Percentiles rank a stretch among this genome's conserved stretches.
phyloP scores from a whole-genome alignment of 2,329 filamentous ascomycete species.

The Stachybotrys chartarum region DNA sequence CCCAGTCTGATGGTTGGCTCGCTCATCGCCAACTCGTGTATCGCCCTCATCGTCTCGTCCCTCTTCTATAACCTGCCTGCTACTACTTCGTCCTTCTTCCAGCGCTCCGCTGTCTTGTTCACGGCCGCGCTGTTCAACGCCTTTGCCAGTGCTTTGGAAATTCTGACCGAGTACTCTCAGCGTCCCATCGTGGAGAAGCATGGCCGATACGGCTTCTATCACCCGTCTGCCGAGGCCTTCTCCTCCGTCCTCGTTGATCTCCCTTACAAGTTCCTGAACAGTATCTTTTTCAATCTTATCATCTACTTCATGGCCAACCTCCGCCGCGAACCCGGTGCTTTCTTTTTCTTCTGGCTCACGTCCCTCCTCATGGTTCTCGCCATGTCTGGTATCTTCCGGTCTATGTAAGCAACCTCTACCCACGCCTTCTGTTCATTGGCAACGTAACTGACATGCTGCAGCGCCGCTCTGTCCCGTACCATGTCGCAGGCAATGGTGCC shows the following conservation, averaged over 20 bases:
- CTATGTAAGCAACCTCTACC: constrained; percentile 13
- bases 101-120: constrained; percentile 41
- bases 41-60: constrained; percentile 43
- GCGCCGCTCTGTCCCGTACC: constrained; percentile 41
- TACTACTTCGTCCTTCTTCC: constrained; percentile 34
- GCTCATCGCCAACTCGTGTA: constrained; percentile 30
- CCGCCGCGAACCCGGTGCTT: constrained; percentile 33
- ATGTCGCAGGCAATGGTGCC: constrained; percentile 38
- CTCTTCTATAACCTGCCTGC: constrained; percentile 39
- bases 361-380: constrained; percentile 47
- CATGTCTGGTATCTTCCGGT: constrained; percentile 57
- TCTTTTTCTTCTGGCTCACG: constrained; percentile 39
- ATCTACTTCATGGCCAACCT: constrained; percentile 43
- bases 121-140: constrained; percentile 48
- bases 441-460: constrained; percentile 3
- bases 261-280: constrained; percentile 32
- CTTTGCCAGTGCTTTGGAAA: constrained; percentile 29
- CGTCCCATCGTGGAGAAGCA: constrained; percentile 32
- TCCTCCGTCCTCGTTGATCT: constrained; percentile 32
- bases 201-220: constrained; percentile 30
- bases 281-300: constrained; percentile 34
- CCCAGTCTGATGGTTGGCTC: constrained; percentile 2
- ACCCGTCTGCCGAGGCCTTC: constrained; percentile 25
- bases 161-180: constrained; percentile 29
- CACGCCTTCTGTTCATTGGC: rapidly evolving